A percentile compares a stretch with the other conserved stretches of the same genome.
phyloP scores from a whole-genome alignment of 768 basidiomycete genomes.

The Tulasnella sp. region DNA sequence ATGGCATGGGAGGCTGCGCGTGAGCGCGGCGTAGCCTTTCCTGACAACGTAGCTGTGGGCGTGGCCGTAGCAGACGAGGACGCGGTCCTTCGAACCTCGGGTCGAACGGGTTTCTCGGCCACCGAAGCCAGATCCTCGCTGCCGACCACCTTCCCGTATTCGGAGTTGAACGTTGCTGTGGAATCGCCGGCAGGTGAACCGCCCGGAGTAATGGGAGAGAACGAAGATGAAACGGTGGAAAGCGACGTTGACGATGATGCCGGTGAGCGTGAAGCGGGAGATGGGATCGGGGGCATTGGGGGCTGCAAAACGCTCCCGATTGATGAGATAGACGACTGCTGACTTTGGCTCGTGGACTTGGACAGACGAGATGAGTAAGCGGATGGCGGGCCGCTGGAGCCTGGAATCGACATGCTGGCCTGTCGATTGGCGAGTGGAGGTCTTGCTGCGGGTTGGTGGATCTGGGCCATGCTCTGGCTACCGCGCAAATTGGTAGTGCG shows the following conservation, averaged over 20 bases:
- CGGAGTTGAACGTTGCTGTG: background rate
- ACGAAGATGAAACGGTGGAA: constrained; percentile 13
- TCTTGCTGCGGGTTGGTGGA: background rate
- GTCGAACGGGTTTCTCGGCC: background rate
- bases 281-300: background rate
- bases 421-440: background rate
- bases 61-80: background rate
- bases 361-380: background rate
- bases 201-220: constrained; percentile 12
- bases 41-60: constrained; percentile 10
- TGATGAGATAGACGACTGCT: constrained; percentile 17
- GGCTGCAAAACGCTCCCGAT: constrained; percentile 7
- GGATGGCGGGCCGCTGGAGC: background rate
- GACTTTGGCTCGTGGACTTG: background rate
- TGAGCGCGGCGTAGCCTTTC: background rate
- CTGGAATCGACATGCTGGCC: constrained; percentile 15
- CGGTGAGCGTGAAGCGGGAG: background rate
- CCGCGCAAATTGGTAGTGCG: constrained; percentile 14
- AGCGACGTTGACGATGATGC: constrained; percentile 19
- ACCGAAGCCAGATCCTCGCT: background rate
- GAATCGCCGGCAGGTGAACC: constrained; percentile 8
- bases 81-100: background rate
- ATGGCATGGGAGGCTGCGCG: background rate
- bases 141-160: background rate
- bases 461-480: constrained; percentile 22